Conservation (phyloP, 1,284 basidiomycete species). For the Puccinia polysora region DNA sequence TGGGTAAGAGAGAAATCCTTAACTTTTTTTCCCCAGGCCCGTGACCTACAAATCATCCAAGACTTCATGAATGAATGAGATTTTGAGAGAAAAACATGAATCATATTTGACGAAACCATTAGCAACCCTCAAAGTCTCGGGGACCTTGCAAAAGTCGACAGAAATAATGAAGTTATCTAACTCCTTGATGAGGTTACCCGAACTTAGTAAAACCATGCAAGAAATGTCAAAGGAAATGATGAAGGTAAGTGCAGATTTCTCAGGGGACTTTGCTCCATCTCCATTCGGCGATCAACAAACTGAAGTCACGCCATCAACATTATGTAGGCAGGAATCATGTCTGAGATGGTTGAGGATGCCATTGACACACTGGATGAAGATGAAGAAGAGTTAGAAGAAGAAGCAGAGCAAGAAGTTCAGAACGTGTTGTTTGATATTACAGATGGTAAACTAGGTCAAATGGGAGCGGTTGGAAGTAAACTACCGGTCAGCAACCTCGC, state of each 20-base stretch:
- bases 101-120: neutral
- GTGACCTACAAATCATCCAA: slow-evolving; percentile 13
- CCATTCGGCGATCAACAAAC: slow-evolving; percentile 9
- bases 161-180: slow-evolving; percentile 99
- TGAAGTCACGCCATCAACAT: slow-evolving; percentile 29
- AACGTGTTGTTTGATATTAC: slow-evolving; percentile 93
- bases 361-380: slow-evolving; percentile 54
- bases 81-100: neutral
- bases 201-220: slow-evolving; percentile 86
- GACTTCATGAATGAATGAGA: neutral
- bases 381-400: slow-evolving; percentile 85
- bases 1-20: slow-evolving; percentile 77
- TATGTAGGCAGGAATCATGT: slow-evolving; percentile 54
- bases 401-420: slow-evolving; percentile 95
- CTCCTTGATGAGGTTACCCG: slow-evolving; percentile 80
- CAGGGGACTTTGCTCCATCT: neutral
- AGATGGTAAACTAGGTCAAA: slow-evolving; percentile 86
- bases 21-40: neutral
- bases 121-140: slow-evolving; percentile 98
- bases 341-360: slow-evolving; percentile 56
- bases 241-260: slow-evolving; percentile 62
- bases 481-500: slow-evolving; percentile 65
- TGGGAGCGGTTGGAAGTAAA: slow-evolving; percentile 66
- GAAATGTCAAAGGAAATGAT: slow-evolving; percentile 99
- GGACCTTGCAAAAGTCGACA: slow-evolving; percentile 90